Base-by-base conservation (phyloP, 495 filamentous ascomycete species). In the Lophiotrema nucula region DNA sequence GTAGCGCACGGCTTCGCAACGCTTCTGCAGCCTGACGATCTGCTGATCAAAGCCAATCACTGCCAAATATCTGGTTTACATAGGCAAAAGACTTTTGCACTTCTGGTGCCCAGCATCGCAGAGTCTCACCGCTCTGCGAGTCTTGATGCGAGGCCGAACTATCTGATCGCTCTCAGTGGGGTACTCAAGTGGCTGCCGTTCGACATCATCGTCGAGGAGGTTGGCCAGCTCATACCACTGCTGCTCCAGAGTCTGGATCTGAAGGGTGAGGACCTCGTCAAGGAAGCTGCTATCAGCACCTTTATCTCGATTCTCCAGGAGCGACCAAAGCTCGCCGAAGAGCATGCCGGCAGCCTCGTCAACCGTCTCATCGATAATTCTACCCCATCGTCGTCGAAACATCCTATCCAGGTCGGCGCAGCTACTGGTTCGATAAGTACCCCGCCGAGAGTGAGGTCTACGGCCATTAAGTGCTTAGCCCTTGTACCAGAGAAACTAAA, bases 201-300 rank as follows among this genome's bases (percentile, higher is more conserved):
- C 21, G 58, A 70, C 16, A 74, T 89, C 39, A 79, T 88, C 19
- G 75, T 82, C 60, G 77, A 81, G 1, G 78, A 84, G 60, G 74
- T 89, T 10, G 75, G 74, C 18, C 76, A 75, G 16, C 73, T 89
- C 18, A 73, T 84, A 4, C 84, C 87, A 0, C 77, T 88, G n/a
- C 79, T 90, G 39, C 77, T 89, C 2, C 87, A 88, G 66, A 80
- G 75, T 44, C 75, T 90, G n/a, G 85, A 88, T 54, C 78, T 88
- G 8, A 71, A 79, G 50, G 58, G 69, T 12, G 70, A 67, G 13
- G 66, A 74, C 3, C 69, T 74, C n/a, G 78, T 88, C 25, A 83
- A 87, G 56, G 72, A 78, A 31, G 82, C 83, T 23, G 85, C 84
- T 1, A 78, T 90, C 28, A 75, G 77, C 13, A 86, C 77, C 6